Percentiles rank a stretch among this genome's conserved stretches.
Evolutionary conservation across 345 rosid genomes (phyloP).

Genomic region (Acer saccharum): DNA sequence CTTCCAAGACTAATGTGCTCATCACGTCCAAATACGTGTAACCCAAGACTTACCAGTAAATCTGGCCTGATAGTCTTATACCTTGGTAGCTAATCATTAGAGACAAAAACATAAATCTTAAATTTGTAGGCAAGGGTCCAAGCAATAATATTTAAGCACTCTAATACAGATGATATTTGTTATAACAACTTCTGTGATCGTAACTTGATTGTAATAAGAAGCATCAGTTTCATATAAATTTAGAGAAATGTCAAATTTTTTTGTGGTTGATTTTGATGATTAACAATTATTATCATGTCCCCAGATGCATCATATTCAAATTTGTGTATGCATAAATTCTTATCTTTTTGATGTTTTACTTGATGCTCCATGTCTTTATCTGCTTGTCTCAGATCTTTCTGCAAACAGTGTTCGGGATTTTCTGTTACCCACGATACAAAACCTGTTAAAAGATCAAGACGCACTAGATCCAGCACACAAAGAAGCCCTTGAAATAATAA

Average conservation of each 20-base stretch:
- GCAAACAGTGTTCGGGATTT: slow-evolving; percentile 68
- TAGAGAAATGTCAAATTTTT: not conserved
- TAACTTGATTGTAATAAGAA: not conserved
- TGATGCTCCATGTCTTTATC: not conserved
- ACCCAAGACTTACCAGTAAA: too few species aligned
- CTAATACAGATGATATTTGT: too few species aligned
- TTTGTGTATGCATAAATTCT: slow-evolving; percentile 8
- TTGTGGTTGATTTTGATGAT: not conserved
- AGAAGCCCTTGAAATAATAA: slow-evolving; percentile 89
- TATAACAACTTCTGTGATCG: too few species aligned
- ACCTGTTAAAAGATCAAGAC: slow-evolving; percentile 81
- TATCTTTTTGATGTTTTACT: not conserved
- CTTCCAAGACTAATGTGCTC: too few species aligned
- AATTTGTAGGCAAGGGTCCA: too few species aligned
- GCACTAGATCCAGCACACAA: slow-evolving; percentile 94
- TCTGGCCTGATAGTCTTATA: too few species aligned
- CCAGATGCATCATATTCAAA: not conserved
- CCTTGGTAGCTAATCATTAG: too few species aligned
- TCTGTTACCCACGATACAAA: slow-evolving; percentile 79
- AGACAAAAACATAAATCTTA: too few species aligned
- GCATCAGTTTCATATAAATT: not conserved
- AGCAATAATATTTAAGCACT: too few species aligned
- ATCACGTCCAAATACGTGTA: too few species aligned
- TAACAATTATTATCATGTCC: not conserved
- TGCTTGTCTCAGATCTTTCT: slow-evolving; percentile 62